Evolutionary conservation across 2,329 filamentous ascomycete genomes (phyloP).

Genomic region (Fulvia fulva): DNA sequence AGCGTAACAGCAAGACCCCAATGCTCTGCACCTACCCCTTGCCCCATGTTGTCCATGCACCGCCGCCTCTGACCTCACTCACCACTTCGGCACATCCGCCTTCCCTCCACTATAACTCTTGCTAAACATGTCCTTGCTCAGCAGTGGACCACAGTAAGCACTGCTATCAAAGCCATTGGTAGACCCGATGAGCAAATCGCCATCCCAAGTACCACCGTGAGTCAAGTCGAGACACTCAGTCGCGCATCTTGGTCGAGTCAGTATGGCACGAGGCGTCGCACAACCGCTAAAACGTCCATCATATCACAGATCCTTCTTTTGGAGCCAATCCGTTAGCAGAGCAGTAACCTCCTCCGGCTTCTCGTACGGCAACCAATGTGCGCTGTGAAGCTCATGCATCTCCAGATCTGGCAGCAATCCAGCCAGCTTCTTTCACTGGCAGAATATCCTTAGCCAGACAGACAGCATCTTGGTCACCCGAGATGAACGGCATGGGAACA

Average conservation of each 20-base stretch:
- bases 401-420: conserved; percentile 20
- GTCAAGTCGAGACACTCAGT: conserved; percentile 6
- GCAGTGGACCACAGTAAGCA: neutral
- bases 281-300: no score
- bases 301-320: neutral
- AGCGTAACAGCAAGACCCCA: no score
- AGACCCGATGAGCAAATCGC: neutral
- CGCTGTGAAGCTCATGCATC: conserved; percentile 5
- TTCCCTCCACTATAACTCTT: neutral
- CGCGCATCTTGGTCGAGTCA: neutral
- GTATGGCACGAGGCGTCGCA: no score
- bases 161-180: neutral
- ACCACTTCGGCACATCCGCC: neutral
- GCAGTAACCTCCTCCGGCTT: conserved; percentile 18
- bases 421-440: conserved; percentile 10
- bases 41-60: neutral
- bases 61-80: neutral
- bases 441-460: conserved; percentile 13
- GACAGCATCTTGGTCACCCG: conserved; percentile 20
- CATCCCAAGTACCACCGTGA: conserved; percentile 4
- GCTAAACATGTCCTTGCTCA: neutral
- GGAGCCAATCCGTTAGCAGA: conserved; percentile 9
- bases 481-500: conserved; percentile 28
- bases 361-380: conserved; percentile 22
- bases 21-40: no score